Base-by-base conservation (phyloP, 1,139 yeast species). In the Pichia sp. region DNA sequence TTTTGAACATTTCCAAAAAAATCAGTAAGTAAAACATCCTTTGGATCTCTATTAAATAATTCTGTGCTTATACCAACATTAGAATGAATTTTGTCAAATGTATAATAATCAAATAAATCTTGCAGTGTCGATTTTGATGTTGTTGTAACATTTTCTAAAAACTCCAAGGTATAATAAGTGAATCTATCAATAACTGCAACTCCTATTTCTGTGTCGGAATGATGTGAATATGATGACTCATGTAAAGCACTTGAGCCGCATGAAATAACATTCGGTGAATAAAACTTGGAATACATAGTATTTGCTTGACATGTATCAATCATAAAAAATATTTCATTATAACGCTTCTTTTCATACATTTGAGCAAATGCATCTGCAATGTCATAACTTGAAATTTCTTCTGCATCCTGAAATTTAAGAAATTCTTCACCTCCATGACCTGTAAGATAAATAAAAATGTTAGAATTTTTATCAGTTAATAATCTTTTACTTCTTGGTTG, bases 401-500 rank as follows among this genome's bases (percentile, higher is more conserved):
- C 98, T 4, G 98, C 96, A 59, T 91, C 99, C 63, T 91, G 99
- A 63, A 91, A 91, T 64, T 91, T 91, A 54, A 93, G 73, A 62
- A 91, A 91, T 62, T 91, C 97, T 56, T 89, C 88, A 40, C 99
- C 99, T 14, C 99, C 99, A 63, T 91, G 99, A 14, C 99, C 99
- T 1, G 98, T 93, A 79, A 91, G 74, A 62, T 93, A 91, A 30
- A 91, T 84, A 62, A 91, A 86, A 38, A 91, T 87, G 60, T 91
- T 91, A 18, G 96, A 86, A 58, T 88, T 80, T 59, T 89, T 96
- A 64, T 91, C 97, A 0, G 97, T 88, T 49, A 89, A 67, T 33
- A 91, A 68, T 50, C 97, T 72, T 63, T 91, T 91, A 18, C 95
- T 84, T 47, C 95, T 72, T 3, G 98, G 97, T 52, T 91, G 95